phyloP scores from a whole-genome alignment of 2,329 filamentous ascomycete genomes.

The Colletotrichum somersetense region DNA sequence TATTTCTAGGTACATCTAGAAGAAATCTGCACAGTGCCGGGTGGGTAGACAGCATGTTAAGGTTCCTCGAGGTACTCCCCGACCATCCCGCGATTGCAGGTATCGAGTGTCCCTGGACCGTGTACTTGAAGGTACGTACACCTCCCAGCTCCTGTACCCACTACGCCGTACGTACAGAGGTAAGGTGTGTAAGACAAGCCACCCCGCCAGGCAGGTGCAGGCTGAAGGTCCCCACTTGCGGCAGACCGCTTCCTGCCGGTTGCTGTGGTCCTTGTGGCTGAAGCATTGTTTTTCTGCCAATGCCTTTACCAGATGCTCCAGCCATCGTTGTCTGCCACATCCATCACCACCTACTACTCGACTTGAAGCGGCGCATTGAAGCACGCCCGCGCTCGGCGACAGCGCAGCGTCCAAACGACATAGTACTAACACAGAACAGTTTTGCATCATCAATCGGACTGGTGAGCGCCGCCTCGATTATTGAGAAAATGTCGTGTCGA shows the following conservation, averaged over 20 bases:
- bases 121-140: conserved; percentile 1
- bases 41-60: neutral
- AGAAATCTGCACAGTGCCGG: neutral
- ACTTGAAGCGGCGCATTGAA: conserved; percentile 39
- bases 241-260: conserved; percentile 39
- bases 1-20: neutral
- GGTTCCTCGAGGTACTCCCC: neutral
- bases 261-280: conserved; percentile 39
- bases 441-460: conserved; percentile 13
- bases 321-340: conserved; percentile 7
- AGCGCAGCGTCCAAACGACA: conserved; percentile 38
- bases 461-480: conserved; percentile 15
- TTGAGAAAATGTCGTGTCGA: neutral
- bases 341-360: conserved; percentile 36
- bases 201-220: conserved; percentile 14
- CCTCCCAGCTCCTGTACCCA: neutral
- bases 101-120: neutral
- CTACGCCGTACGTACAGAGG: no score
- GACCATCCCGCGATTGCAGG: neutral
- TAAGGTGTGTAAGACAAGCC: conserved; percentile 16
- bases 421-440: conserved; percentile 46
- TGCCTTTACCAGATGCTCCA: conserved; percentile 19
- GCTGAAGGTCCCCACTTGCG: conserved; percentile 19
- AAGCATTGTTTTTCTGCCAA: conserved; percentile 41
- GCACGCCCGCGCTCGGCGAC: conserved; percentile 39